A percentile compares a stretch with the other conserved stretches of the same genome.
Conservation (phyloP, 495 filamentous ascomycete species). For the Hypoxylon cercidicola region DNA sequence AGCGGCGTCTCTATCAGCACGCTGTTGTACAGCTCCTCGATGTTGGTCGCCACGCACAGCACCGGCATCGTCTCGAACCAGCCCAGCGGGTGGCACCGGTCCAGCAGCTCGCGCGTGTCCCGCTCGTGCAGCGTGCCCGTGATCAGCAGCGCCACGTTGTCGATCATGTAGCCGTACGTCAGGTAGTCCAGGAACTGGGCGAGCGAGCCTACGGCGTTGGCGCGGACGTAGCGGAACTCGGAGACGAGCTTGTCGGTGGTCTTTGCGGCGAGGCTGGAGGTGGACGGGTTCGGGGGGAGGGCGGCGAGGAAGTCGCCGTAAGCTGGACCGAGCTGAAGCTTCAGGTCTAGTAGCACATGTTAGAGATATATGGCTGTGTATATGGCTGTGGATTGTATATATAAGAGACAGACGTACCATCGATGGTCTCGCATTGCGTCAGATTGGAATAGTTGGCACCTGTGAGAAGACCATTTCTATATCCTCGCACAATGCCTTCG, state of each 20-base stretch:
- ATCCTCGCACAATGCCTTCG: conserved; percentile 95
- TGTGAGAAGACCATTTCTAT: conserved; percentile 92
- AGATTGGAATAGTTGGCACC: conserved; percentile 93
- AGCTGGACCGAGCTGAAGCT: conserved; percentile 93
- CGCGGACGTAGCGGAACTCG: conserved; percentile 95
- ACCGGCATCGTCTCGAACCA: conserved; percentile 99
- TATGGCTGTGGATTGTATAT: neutral
- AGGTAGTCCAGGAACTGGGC: conserved; percentile 96
- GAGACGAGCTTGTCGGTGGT: conserved; percentile 98
- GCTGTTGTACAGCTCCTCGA: conserved; percentile 98
- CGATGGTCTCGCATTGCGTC: conserved; percentile 97
- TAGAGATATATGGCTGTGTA: conserved; percentile 15
- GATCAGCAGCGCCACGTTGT: conserved; percentile 98
- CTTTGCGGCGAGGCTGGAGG: conserved; percentile 91
- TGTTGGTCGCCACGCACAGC: conserved; percentile 95
- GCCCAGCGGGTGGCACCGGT: conserved; percentile 94
- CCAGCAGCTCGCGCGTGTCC: conserved; percentile 91
- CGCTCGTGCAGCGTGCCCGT: conserved; percentile 97
- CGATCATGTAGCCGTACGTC: conserved; percentile 99
- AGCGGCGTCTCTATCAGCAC: conserved; percentile 96
- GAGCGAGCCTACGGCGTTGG: conserved; percentile 88
- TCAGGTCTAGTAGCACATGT: conserved; percentile 76
- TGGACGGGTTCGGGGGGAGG: conserved; percentile 96
- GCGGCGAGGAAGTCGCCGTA: conserved; percentile 97
- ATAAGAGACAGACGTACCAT: conserved; percentile 68